Conservation (phyloP, 768 basidiomycete species). For the Fistulinella prunicolor region DNA sequence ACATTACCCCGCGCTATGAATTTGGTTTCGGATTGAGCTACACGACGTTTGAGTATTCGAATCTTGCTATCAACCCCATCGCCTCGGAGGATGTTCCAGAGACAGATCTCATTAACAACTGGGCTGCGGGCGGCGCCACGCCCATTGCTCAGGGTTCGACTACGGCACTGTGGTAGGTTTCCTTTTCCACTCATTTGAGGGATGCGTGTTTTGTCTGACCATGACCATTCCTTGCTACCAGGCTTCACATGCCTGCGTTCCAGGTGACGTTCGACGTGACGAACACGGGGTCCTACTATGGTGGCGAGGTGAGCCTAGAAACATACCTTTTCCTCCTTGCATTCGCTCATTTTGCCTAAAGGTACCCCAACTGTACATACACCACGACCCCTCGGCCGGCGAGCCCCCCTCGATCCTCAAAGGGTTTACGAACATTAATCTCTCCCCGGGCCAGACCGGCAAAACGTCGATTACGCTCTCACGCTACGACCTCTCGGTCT, state of each 20-base stretch:
- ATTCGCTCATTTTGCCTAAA: slow-evolving; percentile 20
- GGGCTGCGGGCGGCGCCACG: slow-evolving; percentile 58
- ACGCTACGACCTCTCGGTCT: slow-evolving; percentile 68
- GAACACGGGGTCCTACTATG: slow-evolving; percentile 61
- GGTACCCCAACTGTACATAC: slow-evolving; percentile 75
- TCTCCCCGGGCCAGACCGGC: slow-evolving; percentile 46
- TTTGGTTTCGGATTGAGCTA: slow-evolving; percentile 92
- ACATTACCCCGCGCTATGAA: slow-evolving; percentile 77
- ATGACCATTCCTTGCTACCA: slow-evolving; percentile 9
- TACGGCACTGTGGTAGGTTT: slow-evolving; percentile 52
- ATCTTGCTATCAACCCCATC: slow-evolving; percentile 49
- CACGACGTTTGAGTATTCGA: slow-evolving; percentile 72
- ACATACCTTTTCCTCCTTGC: background rate
- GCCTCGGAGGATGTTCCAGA: slow-evolving; percentile 30
- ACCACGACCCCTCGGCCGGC: slow-evolving; percentile 57
- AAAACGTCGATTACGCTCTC: slow-evolving; percentile 57
- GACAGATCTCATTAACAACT: slow-evolving; percentile 39
- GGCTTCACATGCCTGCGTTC: slow-evolving; percentile 66
- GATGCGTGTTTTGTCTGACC: too few relatives aligned
- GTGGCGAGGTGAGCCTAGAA: slow-evolving; percentile 54
- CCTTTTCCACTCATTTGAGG: background rate
- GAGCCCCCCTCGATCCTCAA: slow-evolving; percentile 72
- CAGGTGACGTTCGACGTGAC: slow-evolving; percentile 59
- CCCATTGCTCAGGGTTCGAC: slow-evolving; percentile 57
- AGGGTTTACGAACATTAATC: slow-evolving; percentile 62